These are phyloP conservation scores for Castanea mollissima DNA, from an alignment of 306 rosid species.

Conservation along the genomic window DNA sequence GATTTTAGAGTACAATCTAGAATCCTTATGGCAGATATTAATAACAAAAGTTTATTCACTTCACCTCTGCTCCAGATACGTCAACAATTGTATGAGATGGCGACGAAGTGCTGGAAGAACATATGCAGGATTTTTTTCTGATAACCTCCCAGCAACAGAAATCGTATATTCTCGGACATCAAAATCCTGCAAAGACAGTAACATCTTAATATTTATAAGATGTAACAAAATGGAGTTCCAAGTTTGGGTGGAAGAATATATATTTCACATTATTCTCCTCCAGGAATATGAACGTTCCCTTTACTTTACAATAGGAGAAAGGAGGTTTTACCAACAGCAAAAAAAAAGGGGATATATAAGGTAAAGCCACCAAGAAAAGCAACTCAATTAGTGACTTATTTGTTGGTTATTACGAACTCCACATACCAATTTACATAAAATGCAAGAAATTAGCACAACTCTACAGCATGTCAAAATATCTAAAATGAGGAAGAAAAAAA, in stretches of 20 bases:
- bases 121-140: conserved; percentile 97
- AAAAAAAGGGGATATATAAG: background rate
- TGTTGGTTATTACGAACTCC: background rate
- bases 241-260: background rate
- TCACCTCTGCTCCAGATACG: conserved; percentile 93
- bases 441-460: background rate
- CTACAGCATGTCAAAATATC: background rate
- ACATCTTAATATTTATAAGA: conserved; percentile 18
- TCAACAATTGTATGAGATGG: conserved; percentile 91
- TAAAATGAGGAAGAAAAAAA: background rate
- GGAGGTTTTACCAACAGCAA: too few species aligned
- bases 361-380: background rate
- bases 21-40: background rate
- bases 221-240: conserved; percentile 20
- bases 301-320: background rate
- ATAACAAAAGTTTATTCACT: conserved; percentile 15
- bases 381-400: background rate
- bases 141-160: conserved; percentile 92
- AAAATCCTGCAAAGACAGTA: conserved; percentile 65
- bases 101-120: conserved; percentile 99
- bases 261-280: background rate
- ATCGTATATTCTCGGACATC: conserved; percentile 93
- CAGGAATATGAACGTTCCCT: background rate
- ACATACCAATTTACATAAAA: background rate
- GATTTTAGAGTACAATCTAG: background rate